Base-by-base conservation (phyloP, 202 grass and related monocot species). In the Schoenoplectus tabernaemontani region DNA sequence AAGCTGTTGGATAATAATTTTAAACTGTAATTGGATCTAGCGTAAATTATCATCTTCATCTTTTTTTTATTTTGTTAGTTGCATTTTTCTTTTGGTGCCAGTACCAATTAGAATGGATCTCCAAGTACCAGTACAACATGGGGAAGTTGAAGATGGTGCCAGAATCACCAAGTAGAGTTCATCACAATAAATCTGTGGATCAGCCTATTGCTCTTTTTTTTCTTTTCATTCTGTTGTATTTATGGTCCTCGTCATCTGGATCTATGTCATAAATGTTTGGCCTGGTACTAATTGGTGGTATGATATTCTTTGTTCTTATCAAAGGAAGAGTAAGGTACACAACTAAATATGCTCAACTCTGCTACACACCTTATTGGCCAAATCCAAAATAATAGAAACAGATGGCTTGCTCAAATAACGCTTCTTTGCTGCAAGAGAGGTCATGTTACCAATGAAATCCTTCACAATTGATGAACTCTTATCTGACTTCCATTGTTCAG, bases 301-400 rank as follows among this genome's bases (percentile, higher is more conserved):
- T 70, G 5, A 11, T 32, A 13, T 47, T 9, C 19, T 32, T 41
- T 59, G 2, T 80, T n/a, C 33, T 30, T 80, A 48, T 64, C 38
- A 48, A 80, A 64, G n/a, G 10, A 64, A 80, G 43, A 64, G 15
- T 33, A 34, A 17, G 16, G 26, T 57, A 72, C 34, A 46, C 78
- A 76, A 47, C 16, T 9, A 70, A 48, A 51, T 23, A 12, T 26
- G 63, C 11, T 0, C 51, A 16, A 34, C 62, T 63, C 26, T 61
- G 68, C 50, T 19, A 86, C 42, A 43, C 83, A 92, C 95, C 95
- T 97, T 90, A 59, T 82, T 83, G 50, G 56, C 70, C 76, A 98
- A 86, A 89, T 98, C 89, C 24, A 92, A 86, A 90, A 98, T 95
- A 17, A 98, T 63, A 2, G 88, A 89, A 86, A 89, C 86, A 20